These are phyloP conservation scores for Claviceps sp. DNA, from an alignment of 2,329 filamentous ascomycete species.

Conservation along the genomic window DNA sequence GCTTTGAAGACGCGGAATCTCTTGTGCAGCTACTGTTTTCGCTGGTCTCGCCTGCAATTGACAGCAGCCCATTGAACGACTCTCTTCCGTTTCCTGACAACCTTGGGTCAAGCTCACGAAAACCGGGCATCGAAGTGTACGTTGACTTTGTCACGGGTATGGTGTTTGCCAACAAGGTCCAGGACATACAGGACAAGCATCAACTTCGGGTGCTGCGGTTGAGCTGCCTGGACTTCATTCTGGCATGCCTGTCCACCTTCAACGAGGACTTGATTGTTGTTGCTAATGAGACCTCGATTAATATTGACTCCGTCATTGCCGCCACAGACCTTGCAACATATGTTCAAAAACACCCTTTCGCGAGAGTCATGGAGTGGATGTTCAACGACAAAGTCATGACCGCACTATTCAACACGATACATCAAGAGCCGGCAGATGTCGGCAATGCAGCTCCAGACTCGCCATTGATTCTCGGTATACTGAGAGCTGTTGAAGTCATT, in stretches of 20 bases:
- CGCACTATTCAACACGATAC: constrained; percentile 63
- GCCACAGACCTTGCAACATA: constrained; percentile 68
- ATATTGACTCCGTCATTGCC: constrained; percentile 61
- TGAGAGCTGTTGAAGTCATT: constrained; percentile 73
- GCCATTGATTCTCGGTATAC: constrained; percentile 64
- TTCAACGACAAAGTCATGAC: constrained; percentile 84
- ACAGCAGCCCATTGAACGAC: constrained; percentile 53
- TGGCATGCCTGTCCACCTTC: constrained; percentile 69
- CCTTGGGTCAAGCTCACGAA: constrained; percentile 61
- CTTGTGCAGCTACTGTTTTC: constrained; percentile 67
- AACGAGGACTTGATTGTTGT: constrained; percentile 88
- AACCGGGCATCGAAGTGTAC: constrained; percentile 79
- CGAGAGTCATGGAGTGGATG: constrained; percentile 94
- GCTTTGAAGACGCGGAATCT: constrained; percentile 74
- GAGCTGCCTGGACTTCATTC: constrained; percentile 73
- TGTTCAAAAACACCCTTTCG: constrained; percentile 79
- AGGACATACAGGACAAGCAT: constrained; percentile 50
- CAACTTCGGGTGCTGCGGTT: constrained; percentile 64
- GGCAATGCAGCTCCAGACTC: constrained; percentile 63
- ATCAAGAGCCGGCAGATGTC: constrained; percentile 61
- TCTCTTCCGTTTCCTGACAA: constrained; percentile 75
- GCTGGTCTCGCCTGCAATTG: constrained; percentile 53
- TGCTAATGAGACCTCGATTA: constrained; percentile 62
- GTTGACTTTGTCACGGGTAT: constrained; percentile 80
- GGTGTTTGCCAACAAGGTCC: constrained; percentile 55